Evolutionary conservation across 148 eudicot genomes (phyloP).

Genomic region (Diospyros lotus): DNA sequence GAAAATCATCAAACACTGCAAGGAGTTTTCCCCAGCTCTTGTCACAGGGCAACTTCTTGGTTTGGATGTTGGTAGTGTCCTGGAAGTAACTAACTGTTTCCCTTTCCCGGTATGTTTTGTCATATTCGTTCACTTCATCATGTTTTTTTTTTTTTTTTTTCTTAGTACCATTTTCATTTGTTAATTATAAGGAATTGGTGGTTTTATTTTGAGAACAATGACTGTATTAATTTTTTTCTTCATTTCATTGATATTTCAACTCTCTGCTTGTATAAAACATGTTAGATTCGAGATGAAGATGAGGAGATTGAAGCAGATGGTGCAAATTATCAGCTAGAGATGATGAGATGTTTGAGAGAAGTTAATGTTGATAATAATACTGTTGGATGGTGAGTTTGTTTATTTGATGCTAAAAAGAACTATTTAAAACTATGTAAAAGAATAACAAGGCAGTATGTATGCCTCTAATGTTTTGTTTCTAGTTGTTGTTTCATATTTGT

Average conservation of each 20-base stretch:
- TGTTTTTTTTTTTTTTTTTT: neutral
- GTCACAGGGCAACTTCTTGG: constrained; percentile 98
- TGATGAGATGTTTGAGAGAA: constrained; percentile 99
- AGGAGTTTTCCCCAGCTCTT: constrained; percentile 84
- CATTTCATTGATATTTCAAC: neutral
- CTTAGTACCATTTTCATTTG: neutral
- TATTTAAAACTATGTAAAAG: neutral
- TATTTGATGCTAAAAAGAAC: neutral
- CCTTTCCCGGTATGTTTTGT: constrained; percentile 77
- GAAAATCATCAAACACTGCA: constrained; percentile 95
- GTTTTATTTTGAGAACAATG: neutral
- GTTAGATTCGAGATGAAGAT: constrained; percentile 83
- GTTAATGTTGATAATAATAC: constrained; percentile 99
- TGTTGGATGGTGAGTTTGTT: constrained; percentile 81
- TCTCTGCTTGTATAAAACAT: neutral
- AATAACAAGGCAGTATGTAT: neutral
- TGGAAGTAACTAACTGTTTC: constrained; percentile 95
- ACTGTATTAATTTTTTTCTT: neutral
- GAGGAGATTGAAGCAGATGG: constrained; percentile 98
- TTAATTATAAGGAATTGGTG: neutral
- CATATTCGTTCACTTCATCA: too few species aligned
- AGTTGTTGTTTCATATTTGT: too few species aligned
- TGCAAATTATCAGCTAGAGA: constrained; percentile 96
- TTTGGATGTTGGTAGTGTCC: constrained; percentile 96
- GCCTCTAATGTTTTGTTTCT: too few species aligned